These are phyloP conservation scores for Chrysoporthe austroafricana DNA, from an alignment of 2,329 filamentous ascomycete genomes.

Conservation along the genomic window DNA sequence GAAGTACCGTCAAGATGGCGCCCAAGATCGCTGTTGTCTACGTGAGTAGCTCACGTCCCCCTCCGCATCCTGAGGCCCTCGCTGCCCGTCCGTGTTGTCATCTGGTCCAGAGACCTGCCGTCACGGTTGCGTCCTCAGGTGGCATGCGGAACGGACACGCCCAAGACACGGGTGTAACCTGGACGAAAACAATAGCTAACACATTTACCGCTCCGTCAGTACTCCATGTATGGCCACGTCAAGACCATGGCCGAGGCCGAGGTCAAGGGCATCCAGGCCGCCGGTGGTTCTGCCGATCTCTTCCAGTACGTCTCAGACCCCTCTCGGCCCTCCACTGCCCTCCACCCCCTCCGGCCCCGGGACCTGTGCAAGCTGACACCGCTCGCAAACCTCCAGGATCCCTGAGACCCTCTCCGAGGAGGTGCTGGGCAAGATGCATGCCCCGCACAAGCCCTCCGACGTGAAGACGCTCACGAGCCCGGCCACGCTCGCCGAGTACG, in stretches of 20 bases:
- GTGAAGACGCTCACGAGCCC: conserved; percentile 67
- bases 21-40: conserved; percentile 91
- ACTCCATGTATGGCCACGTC: conserved; percentile 95
- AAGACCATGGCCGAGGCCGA: conserved; percentile 83
- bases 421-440: conserved; percentile 88
- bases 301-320: conserved; percentile 66
- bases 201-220: conserved; percentile 55
- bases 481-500: conserved; percentile 70
- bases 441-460: conserved; percentile 72
- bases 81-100: not conserved
- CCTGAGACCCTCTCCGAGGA: conserved; percentile 85
- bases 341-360: not conserved
- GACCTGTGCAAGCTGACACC: conserved; percentile 14
- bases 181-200: conserved; percentile 13
- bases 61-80: not conserved
- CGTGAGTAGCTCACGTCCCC: conserved; percentile 59
- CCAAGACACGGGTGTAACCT: not conserved
- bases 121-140: too few species aligned
- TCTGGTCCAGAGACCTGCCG: not conserved
- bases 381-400: conserved; percentile 54
- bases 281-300: conserved; percentile 79
- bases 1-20: conserved; percentile 65
- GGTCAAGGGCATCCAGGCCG: conserved; percentile 85
- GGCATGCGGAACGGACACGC: too few species aligned
- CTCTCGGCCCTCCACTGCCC: not conserved